phyloP scores from a whole-genome alignment of 75 land plant species.

The Adiantum capillusveneris region DNA sequence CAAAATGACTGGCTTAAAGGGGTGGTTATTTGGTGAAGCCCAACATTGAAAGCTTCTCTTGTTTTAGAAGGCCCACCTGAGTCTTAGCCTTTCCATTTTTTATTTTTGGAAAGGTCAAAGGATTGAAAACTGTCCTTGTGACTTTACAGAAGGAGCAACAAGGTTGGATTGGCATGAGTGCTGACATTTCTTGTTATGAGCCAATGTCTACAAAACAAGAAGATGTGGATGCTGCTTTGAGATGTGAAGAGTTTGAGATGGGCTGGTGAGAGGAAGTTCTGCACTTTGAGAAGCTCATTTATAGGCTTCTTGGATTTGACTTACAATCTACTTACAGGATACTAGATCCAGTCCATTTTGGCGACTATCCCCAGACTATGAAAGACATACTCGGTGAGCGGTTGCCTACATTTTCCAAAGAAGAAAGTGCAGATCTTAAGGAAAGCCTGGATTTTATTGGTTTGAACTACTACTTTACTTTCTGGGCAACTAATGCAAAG shows the following conservation, averaged over 20 bases:
- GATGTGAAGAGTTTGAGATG: constrained; percentile 34
- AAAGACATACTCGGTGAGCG: constrained; percentile 47
- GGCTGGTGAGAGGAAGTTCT: constrained; percentile 36
- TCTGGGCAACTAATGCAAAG: constrained; percentile 10
- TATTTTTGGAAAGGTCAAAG: too few species aligned
- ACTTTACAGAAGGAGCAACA: constrained; percentile 33
- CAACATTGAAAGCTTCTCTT: constrained; percentile 40
- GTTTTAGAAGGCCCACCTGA: too few species aligned
- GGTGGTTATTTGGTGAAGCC: too few species aligned
- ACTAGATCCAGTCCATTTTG: constrained; percentile 71
- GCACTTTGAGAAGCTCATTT: too few species aligned
- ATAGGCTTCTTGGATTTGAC: background rate
- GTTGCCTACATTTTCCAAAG: constrained; percentile 55
- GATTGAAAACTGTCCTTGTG: background rate
- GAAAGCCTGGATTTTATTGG: constrained; percentile 64
- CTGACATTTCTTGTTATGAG: constrained; percentile 35
- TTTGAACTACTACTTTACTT: constrained; percentile 51
- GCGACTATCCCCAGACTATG: constrained; percentile 72
- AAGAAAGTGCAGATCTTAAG: constrained; percentile 36
- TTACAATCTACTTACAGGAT: constrained; percentile 41
- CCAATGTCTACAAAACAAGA: constrained; percentile 29
- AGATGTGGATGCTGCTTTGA: constrained; percentile 34
- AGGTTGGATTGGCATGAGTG: constrained; percentile 48
- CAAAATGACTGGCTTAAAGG: too few species aligned
- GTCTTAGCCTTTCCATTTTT: too few species aligned